Evolutionary conservation across 2,329 filamentous ascomycete genomes (phyloP), one percentile per base, ranked within the genome.

Genomic region (Fusarium sacchari): DNA sequence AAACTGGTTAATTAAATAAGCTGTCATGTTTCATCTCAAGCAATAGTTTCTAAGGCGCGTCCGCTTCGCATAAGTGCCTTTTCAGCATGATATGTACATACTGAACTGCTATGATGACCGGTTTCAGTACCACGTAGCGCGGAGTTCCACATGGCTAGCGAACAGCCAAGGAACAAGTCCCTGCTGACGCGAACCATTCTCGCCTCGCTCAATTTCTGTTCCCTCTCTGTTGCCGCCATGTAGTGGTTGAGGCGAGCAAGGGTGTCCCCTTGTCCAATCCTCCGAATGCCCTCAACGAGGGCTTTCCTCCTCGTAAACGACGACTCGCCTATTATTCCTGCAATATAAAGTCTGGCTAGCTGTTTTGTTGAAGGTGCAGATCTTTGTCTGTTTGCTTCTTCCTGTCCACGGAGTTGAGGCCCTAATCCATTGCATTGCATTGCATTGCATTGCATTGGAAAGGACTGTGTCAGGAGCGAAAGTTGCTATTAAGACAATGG

Each of bases 291-390:
- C 44, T 73, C 71, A 73, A 44, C 62, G 42, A 40, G 26, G 28
- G 24, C 42, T 55, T 66, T 61, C 42, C 70, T 55, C 53, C 61
- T 67, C 65, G 67, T 44, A 73, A 76, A 73, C 62, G 62, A 59
- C 61, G 50, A 40, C 67, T 71, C 75, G 73, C 64, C 32, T 60
- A 50, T 50, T 62, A 55, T 58, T 58, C 59, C 55, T 67, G 62
- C 67, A 62, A 70, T 60, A 71, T 63, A 60, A 61, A 56, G 61
- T 49, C 66, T 73, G 52, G 34, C 57, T 59, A 52, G 59, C 57
- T 50, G 63, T 74, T 76, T 74, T 60, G 43, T 66, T 75, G 72
- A 64, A 40, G 40, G 63, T 60, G 72, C 67, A 74, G 72, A 77
- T 77, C 70, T 52, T 58, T 62, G 46, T 66, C 42, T 30, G 57